A percentile compares a stretch with the other conserved stretches of the same genome.
Conservation (phyloP, 176 grass and related monocot species). For the Bothriochloa decipiens region DNA sequence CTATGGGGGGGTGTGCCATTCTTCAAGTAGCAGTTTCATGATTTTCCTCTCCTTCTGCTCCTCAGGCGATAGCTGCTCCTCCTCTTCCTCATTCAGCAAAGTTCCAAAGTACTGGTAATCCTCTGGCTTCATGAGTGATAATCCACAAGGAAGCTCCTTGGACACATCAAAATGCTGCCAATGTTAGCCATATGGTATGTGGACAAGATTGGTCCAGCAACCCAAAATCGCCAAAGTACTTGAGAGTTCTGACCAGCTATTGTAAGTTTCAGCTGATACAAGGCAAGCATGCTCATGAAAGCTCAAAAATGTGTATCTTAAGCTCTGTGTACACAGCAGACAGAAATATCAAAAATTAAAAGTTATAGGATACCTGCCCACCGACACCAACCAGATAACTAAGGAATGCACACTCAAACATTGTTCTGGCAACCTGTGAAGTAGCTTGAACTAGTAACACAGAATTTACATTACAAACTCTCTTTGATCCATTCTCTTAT, state of each 20-base stretch:
- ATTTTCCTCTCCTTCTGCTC: too few relatives aligned
- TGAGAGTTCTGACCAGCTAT: conserved; percentile 14
- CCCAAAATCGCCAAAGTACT: neutral
- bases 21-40: too few relatives aligned
- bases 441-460: conserved; percentile 72
- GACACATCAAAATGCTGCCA: too few relatives aligned
- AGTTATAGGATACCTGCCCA: conserved; percentile 72
- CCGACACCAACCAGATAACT: conserved; percentile 76
- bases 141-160: too few relatives aligned
- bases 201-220: conserved; percentile 26
- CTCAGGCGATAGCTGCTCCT: too few relatives aligned
- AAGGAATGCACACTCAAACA: conserved; percentile 92
- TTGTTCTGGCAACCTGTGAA: conserved; percentile 81
- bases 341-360: conserved; percentile 29
- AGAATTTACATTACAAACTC: conserved; percentile 66
- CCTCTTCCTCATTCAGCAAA: too few relatives aligned
- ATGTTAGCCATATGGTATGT: neutral
- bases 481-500: conserved; percentile 52
- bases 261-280: neutral
- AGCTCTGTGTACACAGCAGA: conserved; percentile 29
- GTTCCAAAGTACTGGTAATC: too few relatives aligned
- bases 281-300: conserved; percentile 33
- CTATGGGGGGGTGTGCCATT: too few relatives aligned
- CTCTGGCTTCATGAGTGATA: too few relatives aligned
- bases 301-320: conserved; percentile 30